Evolutionary conservation across 768 basidiomycete species (phyloP), one percentile per base, ranked within the genome.

Genomic region (Suillus decipiens): DNA sequence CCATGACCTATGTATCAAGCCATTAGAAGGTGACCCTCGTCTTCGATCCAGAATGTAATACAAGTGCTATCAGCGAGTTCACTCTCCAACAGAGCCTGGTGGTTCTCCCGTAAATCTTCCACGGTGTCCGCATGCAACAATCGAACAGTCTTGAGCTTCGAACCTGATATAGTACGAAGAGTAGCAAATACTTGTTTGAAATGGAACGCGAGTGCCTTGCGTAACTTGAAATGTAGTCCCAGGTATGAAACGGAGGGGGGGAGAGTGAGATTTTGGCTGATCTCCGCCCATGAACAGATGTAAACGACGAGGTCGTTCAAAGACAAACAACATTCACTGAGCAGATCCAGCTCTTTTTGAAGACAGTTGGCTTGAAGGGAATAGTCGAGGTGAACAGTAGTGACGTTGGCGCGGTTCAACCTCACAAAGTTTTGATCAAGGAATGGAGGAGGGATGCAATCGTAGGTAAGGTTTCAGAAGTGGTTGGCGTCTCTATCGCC

Each of bases 371-470:
- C 69, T 7, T 63, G 57, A 59, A 69, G 70, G 61, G 69, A 71
- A 56, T 69, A 71, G 36, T 73, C 73, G 33, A 74, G 67, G 12
- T 65, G 65, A 36, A 74, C 68, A 39, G 62, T 71, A 17, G 73
- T 73, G 28, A 73, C 65, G 57, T 68, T 71, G 34, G 66, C 64
- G 60, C 72, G 74, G 45, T 66, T 74, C 43, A 64, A 37, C 57
- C 63, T 67, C 42, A 74, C 53, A 33, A 74, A 73, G n/a, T 64
- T 66, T 55, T 66, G 36, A 19, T 71, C 71, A 24, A 71, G 67
- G 57, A 72, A 73, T 22, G 72, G 71, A 2, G 70, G 73, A 5
- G 73, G 73, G 28, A 71, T 73, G 51, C 73, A 73, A 42, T 73
- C 73, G n/a, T 75, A 73, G 10, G 68, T 70, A 36, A 74, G 72